Base-by-base conservation (phyloP, 345 rosid genomes). In the Draba incana region DNA sequence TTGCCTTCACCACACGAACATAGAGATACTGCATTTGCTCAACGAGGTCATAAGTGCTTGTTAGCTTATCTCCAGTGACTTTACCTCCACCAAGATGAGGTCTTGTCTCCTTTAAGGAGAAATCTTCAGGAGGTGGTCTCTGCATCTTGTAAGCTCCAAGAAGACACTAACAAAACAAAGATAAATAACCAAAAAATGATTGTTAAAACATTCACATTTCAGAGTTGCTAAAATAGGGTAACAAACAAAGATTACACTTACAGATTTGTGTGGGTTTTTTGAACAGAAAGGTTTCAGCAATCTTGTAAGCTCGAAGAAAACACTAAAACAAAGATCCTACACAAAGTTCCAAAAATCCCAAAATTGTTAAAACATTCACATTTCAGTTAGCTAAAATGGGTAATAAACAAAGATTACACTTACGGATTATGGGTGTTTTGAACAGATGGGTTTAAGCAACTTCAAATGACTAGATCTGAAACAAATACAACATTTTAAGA, bases 11-110 rank as follows among this genome's bases (percentile, higher is more conserved):
- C 10, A 89, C 97, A 46, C 96, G 92, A 56, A 92, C 95, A 59
- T 89, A 92, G 3, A 92, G 90, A 74, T 92, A 92, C 35, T 89
- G 90, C 97, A 92, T 89, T 74, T 92, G 97, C 80, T 92, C 97
- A 5, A 92, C 98, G 1, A 92, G 90, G 75, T 89, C 98, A 88
- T 88, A 92, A 28, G 97, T 92, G 80, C 89, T 92, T 0, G 98
- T 85, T 43, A 82, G 95, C 79, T 86, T 92, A 77, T 92, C 92
- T 0, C 97, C 94, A 7, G 87, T 64, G 46, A 86, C 5, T 86
- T 80, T 86, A 0, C 88, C 87, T 0, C 98, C 90, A 30, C 97
- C 98, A 7, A 92, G 90, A 71, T 86, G 98, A 48, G 97, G 97
- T 13, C 76, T 81, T 39, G 97, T 92, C 88, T 92, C 92, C 84